These are phyloP conservation scores for Tillandsia leiboldiana DNA, from an alignment of 176 grass and related monocot species.

Conservation along the genomic window DNA sequence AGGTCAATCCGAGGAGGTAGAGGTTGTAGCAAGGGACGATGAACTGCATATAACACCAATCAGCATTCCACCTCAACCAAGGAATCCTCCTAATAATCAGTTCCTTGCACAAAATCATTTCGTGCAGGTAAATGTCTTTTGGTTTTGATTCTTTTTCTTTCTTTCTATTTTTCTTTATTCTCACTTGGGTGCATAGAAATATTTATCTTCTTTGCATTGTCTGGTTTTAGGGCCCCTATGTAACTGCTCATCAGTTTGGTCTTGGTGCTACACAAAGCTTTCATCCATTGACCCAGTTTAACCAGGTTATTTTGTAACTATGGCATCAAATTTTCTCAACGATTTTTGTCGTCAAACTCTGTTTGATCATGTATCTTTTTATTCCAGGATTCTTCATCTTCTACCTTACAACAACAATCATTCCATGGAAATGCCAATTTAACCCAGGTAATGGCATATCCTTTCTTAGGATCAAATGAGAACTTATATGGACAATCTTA, in stretches of 20 bases:
- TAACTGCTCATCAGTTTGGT: slow-evolving; percentile 58
- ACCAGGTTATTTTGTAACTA: slow-evolving; percentile 42
- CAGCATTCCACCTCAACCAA: slow-evolving; percentile 32
- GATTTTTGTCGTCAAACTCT: neutral
- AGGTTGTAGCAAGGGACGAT: slow-evolving; percentile 36
- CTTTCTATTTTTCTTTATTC: neutral
- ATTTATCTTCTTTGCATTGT: slow-evolving; percentile 13
- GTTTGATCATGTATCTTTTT: slow-evolving; percentile 17
- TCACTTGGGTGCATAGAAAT: neutral
- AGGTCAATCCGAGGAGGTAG: slow-evolving; percentile 34
- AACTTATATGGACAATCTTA: too few relatives aligned
- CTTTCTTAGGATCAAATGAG: too few relatives aligned
- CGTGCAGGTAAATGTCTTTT: slow-evolving; percentile 50
- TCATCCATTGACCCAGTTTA: slow-evolving; percentile 61
- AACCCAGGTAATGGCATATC: slow-evolving; percentile 32
- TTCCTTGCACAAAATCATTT: slow-evolving; percentile 57
- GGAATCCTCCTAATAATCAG: slow-evolving; percentile 34
- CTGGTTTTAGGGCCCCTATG: slow-evolving; percentile 50
- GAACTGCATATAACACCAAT: slow-evolving; percentile 36
- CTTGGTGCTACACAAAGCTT: slow-evolving; percentile 72
- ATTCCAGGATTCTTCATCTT: slow-evolving; percentile 57
- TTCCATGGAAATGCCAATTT: slow-evolving; percentile 56
- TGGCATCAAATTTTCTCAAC: neutral
- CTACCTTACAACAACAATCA: slow-evolving; percentile 44
- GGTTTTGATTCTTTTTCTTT: neutral